Evolutionary conservation across 2,329 filamentous ascomycete genomes (phyloP), one percentile per base, ranked within the genome.

Genomic region (Trichoderma afroharzianum): DNA sequence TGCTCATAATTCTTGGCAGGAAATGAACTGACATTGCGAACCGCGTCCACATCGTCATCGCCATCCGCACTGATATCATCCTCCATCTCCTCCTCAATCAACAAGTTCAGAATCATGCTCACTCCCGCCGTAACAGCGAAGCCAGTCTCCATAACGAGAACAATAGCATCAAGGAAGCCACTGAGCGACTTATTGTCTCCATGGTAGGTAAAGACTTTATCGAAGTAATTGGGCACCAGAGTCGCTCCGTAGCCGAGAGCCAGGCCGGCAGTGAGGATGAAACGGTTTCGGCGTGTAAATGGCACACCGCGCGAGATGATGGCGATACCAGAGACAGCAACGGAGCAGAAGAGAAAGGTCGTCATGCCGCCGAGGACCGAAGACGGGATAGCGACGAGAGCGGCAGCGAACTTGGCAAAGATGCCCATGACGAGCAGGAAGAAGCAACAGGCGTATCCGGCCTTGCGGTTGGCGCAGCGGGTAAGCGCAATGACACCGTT

Each of bases 401-500:
- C 87, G 1, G 93, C 93, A 0, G 92, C 93, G 75, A 95, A 95
- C 81, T 96, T 96, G 75, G 92, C 89, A 76, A 95, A 94, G 73
- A 96, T 83, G 18, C 93, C 93, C 89, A 94, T 94, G 75, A 96
- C 80, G 73, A 96, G 81, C 12, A 96, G 86, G 84, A 94, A 94
- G 76, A 92, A 85, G 79, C 88, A 94, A 78, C 90, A 92, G 63
- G 90, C 92, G 79, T 94, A 94, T 5, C 93, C 93, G 6, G 93
- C 93, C 61, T 90, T 92, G 68, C 93, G 88, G 79, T 94, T 95
- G 1, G 93, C 93, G 79, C 93, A 95, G 18, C 92, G 88, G 0
- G 93, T 96, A 58, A 96, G 85, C 0, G 93, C 91, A 73, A 96
- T 95, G 66, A 95, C 92, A 43, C 93, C 93, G 79, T 95, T 95